phyloP scores from a whole-genome alignment of 164 flowering plant species.

The Annona cherimola region DNA sequence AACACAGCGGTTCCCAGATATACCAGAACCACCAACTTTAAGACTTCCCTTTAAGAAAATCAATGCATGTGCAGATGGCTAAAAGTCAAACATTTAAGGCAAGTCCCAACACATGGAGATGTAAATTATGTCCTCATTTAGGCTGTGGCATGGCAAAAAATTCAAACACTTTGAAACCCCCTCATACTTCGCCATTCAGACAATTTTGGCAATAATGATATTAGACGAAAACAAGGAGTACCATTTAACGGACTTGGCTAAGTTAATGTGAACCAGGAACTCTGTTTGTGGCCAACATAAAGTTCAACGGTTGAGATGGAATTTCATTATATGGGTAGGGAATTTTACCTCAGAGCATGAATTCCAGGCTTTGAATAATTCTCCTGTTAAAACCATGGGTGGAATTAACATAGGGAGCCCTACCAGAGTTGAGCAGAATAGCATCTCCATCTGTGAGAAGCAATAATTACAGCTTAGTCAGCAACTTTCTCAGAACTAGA shows the following conservation, averaged over 20 bases:
- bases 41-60: too few species aligned
- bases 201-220: not conserved
- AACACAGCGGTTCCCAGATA: too few species aligned
- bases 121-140: too few species aligned
- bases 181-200: not conserved
- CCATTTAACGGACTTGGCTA: not conserved
- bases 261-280: not conserved
- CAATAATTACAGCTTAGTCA: not conserved
- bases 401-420: slow-evolving; percentile 90
- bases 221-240: not conserved
- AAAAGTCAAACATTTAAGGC: too few species aligned
- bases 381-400: slow-evolving; percentile 91
- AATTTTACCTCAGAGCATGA: slow-evolving; percentile 68
- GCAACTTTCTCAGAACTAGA: not conserved
- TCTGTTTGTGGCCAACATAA: not conserved
- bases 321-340: not conserved
- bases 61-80: too few species aligned
- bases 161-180: not conserved
- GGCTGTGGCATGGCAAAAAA: not conserved
- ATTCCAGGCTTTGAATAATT: slow-evolving; percentile 77
- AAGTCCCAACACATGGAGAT: too few species aligned
- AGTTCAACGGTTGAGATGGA: not conserved
- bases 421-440: slow-evolving; percentile 89
- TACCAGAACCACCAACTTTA: too few species aligned
- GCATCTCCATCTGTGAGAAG: slow-evolving; percentile 77